Base-by-base conservation (phyloP, 345 rosid species). In the Camelina hispida region DNA sequence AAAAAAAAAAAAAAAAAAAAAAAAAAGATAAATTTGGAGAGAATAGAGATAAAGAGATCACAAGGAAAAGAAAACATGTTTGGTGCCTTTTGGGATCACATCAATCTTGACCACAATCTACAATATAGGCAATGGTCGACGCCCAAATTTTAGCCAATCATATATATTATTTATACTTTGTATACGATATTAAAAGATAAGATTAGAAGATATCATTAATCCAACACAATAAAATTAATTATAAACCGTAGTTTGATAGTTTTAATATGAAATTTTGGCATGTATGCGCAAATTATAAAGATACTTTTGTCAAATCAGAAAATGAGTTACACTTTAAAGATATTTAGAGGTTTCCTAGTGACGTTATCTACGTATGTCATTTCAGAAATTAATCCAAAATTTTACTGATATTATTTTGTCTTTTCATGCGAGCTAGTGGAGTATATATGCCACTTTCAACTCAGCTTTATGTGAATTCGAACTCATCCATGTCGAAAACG, bases 31-130 rank as follows among this genome's bases (percentile, higher is more conserved):
- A 28, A 28, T 28, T 28, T 4, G 5, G 22, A 57, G 78, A 66
- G 52, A 35, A 59, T 50, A n/a, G 60, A 38, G 68, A 50, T 48
- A 47, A 58, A 68, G 5, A 52, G 73, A 75, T 51, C 47, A 51
- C 28, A n/a, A 30, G 40, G 9, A 59, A 35, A 53, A 55, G 9
- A 60, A 59, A 40, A 62, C 51, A 44, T 52, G 75, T 34, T 54
- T 43, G 70, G 75, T 62, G 34, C 35, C 65, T 54, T 69, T 69
- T 46, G 52, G 52, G 58, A 62, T 62, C 70, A 62, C 75, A 62
- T 62, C 74, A 76, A 76, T 75, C 54, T 68, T 75, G 62, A 68
- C 78, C 60, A 57, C 60, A 66, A 9, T 58, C 44, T 44, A 50
- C 35, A 17, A 1, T 28, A 10, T 13, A 14, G 14, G 25, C 43